A percentile compares a stretch with the other conserved stretches of the same genome.
These are phyloP conservation scores for Macrophomina phaseolina DNA, from an alignment of 2,329 filamentous ascomycete genomes.

Conservation along the genomic window DNA sequence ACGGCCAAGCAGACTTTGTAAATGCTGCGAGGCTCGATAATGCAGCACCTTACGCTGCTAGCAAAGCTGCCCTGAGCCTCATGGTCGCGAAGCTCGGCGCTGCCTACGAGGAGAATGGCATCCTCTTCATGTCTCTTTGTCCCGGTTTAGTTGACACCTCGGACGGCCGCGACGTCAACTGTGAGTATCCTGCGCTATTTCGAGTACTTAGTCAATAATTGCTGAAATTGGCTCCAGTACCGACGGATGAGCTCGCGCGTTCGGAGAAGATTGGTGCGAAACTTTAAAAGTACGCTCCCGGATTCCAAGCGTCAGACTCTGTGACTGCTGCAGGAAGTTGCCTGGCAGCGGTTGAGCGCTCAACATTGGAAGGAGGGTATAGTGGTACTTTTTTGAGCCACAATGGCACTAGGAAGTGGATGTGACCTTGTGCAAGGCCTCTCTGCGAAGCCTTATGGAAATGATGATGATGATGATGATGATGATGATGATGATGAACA, in stretches of 20 bases:
- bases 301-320: not conserved
- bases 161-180: not conserved
- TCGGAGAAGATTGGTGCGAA: not conserved
- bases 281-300: not conserved
- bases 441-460: no score
- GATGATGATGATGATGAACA: no score
- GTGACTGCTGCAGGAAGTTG: not conserved
- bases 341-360: not conserved
- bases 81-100: slow-evolving; percentile 54
- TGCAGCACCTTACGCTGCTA: slow-evolving; percentile 52
- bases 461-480: no score
- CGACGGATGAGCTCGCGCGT: not conserved
- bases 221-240: not conserved
- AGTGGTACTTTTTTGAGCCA: not conserved
- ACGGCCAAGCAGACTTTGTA: slow-evolving; percentile 41
- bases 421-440: not conserved
- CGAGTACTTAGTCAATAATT: not conserved
- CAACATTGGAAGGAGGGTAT: not conserved
- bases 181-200: not conserved
- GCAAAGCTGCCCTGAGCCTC: slow-evolving; percentile 61
- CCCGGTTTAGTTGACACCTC: slow-evolving; percentile 56
- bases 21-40: slow-evolving; percentile 45
- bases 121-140: slow-evolving; percentile 59
- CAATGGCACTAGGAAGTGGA: not conserved
- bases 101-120: slow-evolving; percentile 56